Evolutionary conservation across 306 rosid genomes (phyloP), one percentile per base, ranked within the genome.

Genomic region (Dalbergia cultrata): DNA sequence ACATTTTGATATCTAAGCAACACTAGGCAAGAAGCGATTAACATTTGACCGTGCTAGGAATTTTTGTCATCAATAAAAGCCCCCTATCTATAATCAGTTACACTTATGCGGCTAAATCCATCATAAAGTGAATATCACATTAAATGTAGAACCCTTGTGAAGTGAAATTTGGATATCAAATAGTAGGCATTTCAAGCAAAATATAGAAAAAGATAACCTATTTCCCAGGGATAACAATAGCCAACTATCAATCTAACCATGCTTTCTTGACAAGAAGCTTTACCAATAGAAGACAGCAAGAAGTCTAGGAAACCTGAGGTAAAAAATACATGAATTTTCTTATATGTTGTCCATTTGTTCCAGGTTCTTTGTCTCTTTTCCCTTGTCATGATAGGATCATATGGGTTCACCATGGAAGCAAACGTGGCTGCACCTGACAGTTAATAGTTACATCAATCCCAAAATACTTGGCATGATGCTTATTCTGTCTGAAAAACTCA

Each of bases 341-440:
- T 76, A n/a, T 53, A 84, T 41, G 87, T 78, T 4, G 90, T 86
- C 99, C 99, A 95, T 81, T 78, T 87, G 64, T 69, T 86, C 97
- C 99, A 95, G 35, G 97, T 93, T 79, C 86, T 79, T n/a, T 87
- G 90, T 59, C 90, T 93, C 90, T 95, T 97, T 58, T 85, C 97
- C 73, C 75, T 85, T 1, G 72, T 83, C 97, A 95, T 93, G 76
- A 80, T 61, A 81, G 92, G 93, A 83, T 93, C 97, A 50, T 95
- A 95, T 17, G 99, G 98, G 80, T 93, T 95, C 68, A 93, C 92
- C 96, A 95, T 88, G 63, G 98, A 98, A 66, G 99, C 98, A 85
- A 93, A 84, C 99, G 93, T 90, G 70, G 94, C 99, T 6, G 94
- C 98, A 80, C 99, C 99, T 95, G 92, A 80, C 67, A 86, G 70